phyloP scores from a whole-genome alignment of 2,329 filamentous ascomycete species.

The Phymatotrichopsis omnivora region DNA sequence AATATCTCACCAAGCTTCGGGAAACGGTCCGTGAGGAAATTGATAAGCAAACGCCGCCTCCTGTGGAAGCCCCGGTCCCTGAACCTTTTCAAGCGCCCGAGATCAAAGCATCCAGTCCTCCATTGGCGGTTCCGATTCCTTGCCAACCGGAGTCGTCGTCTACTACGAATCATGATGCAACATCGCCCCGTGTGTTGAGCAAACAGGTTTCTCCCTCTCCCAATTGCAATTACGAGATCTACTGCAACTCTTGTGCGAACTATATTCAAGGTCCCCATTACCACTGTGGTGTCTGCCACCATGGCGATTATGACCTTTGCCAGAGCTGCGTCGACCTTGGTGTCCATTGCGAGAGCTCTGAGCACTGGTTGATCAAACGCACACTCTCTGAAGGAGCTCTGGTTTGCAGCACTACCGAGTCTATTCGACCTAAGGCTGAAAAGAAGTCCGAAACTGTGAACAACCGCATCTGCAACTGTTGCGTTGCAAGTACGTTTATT shows the following conservation, averaged over 20 bases:
- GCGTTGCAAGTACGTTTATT: conserved; percentile 38
- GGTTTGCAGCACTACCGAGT: conserved; percentile 77
- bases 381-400: conserved; percentile 66
- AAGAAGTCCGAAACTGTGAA: conserved; percentile 23
- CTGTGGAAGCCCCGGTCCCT: conserved; percentile 17
- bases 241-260: conserved; percentile 81
- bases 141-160: background rate
- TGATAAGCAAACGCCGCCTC: conserved; percentile 19
- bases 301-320: conserved; percentile 92
- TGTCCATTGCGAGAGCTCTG: conserved; percentile 62
- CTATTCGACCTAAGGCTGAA: conserved; percentile 48
- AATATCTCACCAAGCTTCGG: conserved; percentile 27
- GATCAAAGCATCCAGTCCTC: too few relatives aligned
- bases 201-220: too few relatives aligned
- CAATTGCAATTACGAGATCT: conserved; percentile 66
- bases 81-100: conserved; percentile 16
- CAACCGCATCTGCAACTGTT: conserved; percentile 60
- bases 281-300: conserved; percentile 88
- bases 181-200: conserved; percentile 5
- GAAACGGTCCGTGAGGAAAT: conserved; percentile 30
- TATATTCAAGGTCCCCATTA: conserved; percentile 75
- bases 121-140: conserved; percentile 1
- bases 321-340: conserved; percentile 64
- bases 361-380: conserved; percentile 93
- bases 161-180: background rate